Percentiles rank a stretch among this genome's conserved stretches.
Evolutionary conservation across 164 flowering plant genomes (phyloP).

Genomic region (Annona squamosa): DNA sequence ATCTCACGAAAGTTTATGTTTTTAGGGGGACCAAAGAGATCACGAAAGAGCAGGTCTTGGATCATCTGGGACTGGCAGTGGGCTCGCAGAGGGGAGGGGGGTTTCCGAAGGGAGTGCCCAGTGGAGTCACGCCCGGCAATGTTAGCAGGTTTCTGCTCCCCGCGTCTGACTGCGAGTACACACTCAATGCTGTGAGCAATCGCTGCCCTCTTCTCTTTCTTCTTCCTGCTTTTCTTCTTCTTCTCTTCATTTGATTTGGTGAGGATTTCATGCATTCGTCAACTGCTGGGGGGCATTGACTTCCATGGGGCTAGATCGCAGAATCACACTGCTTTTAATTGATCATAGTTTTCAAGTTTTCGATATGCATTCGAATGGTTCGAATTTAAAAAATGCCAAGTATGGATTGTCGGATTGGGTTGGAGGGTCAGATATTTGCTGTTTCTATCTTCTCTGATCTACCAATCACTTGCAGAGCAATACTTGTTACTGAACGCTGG

Average conservation of each 20-base stretch:
- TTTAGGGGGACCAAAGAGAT: slow-evolving; percentile 82
- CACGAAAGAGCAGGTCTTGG: slow-evolving; percentile 78
- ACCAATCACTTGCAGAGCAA: no score
- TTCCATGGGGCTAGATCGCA: neutral
- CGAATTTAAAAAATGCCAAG: no score
- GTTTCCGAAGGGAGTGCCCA: slow-evolving; percentile 21
- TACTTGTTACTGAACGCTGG: neutral
- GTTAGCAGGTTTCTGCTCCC: slow-evolving; percentile 72
- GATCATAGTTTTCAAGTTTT: neutral
- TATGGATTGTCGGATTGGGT: no score
- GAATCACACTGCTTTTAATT: neutral
- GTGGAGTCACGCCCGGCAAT: slow-evolving; percentile 29
- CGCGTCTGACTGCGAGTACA: slow-evolving; percentile 81
- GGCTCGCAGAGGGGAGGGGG: neutral
- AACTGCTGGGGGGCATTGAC: neutral
- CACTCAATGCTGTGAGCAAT: slow-evolving; percentile 53
- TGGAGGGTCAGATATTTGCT: no score
- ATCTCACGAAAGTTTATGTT: slow-evolving; percentile 76
- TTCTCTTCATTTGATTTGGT: neutral
- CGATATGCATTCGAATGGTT: neutral
- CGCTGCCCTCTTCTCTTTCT: neutral
- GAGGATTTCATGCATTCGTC: neutral
- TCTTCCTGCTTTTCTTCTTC: neutral
- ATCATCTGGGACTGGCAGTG: slow-evolving; percentile 49
- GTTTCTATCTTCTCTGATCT: no score